phyloP scores from a whole-genome alignment of 2,329 filamentous ascomycete genomes.

The Trichoderma oligosporum region DNA sequence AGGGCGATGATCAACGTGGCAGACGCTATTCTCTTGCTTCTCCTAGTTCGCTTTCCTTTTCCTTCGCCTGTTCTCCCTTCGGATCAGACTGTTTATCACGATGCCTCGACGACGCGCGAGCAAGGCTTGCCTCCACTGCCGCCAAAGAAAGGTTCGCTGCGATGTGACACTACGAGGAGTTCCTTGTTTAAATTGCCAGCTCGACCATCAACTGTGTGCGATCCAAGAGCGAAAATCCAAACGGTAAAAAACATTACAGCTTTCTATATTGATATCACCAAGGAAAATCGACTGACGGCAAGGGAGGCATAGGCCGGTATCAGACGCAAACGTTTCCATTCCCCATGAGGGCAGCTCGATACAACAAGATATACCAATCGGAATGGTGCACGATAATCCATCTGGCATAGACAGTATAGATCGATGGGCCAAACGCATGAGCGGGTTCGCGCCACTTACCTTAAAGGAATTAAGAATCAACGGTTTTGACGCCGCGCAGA shows the following conservation, averaged over 20 bases:
- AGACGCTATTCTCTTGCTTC: not conserved
- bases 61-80: not conserved
- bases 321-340: not conserved
- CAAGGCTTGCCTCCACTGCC: constrained; percentile 15
- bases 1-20: not conserved
- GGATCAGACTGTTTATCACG: not conserved
- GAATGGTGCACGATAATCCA: not conserved
- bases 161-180: constrained; percentile 20
- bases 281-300: not conserved
- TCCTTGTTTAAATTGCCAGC: constrained; percentile 22
- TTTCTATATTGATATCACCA: not conserved
- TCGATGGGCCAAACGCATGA: constrained; percentile 4
- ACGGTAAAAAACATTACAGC: constrained; percentile 4
- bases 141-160: constrained; percentile 22
- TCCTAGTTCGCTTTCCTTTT: not conserved
- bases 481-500: not conserved
- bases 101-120: constrained; percentile 16
- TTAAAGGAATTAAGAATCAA: not conserved
- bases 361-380: not conserved
- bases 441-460: not conserved
- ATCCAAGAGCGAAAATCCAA: constrained; percentile 11
- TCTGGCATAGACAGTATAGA: constrained; percentile 15
- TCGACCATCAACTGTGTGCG: constrained; percentile 19
- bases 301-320: not conserved
- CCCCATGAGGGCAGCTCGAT: not conserved